Base-by-base conservation (phyloP, 371 early-diverging fungal genomes). In the Mortierella sp. region DNA sequence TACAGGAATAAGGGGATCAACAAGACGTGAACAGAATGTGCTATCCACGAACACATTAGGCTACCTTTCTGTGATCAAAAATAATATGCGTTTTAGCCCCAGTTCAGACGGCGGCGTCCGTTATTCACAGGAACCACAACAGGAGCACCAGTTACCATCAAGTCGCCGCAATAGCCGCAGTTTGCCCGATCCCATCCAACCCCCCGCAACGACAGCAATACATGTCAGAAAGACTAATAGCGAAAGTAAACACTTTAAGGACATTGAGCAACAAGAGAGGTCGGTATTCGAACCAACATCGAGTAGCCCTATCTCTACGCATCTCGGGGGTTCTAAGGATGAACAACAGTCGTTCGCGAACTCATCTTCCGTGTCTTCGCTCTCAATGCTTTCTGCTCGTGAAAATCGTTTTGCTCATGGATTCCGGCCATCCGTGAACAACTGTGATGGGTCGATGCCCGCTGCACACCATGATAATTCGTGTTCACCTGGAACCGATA, bases 121-220 rank as follows among this genome's bases (percentile, higher is more conserved):
- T 27, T 39, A 46, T 12, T 12, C 19, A 6, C 46, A 46, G 2
- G 34, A 41, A 12, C 60, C 46, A 41, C 58, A 48, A 1, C 39
- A 48, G 14, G 28, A 39, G 2, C n/a, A n/a, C n/a, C n/a, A n/a
- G n/a, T 42, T 21, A 14, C 7, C 37, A 11, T 50, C 65, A 2
- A 61, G 62, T 23, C 61, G 62, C 11, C 51, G 58, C 26, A 66
- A 60, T 41, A 72, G 65, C 32, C 72, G 72, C 5, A 43, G 60
- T 26, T 54, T 55, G 5, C 72, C 72, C 0, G 61, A 66, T 15
- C 72, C 66, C 41, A 61, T 72, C 32, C 72, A 65, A 14, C 62
- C 66, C 7, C 66, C 72, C 12, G n/a, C 37, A 15, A 31, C 48
- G 11, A 34, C 14, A 14, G 37, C 37, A 11, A 7, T 34, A 14